Percentiles rank a stretch among this genome's conserved stretches.
Conservation (phyloP, 495 filamentous ascomycete species). For the Ramalina intermedia region DNA sequence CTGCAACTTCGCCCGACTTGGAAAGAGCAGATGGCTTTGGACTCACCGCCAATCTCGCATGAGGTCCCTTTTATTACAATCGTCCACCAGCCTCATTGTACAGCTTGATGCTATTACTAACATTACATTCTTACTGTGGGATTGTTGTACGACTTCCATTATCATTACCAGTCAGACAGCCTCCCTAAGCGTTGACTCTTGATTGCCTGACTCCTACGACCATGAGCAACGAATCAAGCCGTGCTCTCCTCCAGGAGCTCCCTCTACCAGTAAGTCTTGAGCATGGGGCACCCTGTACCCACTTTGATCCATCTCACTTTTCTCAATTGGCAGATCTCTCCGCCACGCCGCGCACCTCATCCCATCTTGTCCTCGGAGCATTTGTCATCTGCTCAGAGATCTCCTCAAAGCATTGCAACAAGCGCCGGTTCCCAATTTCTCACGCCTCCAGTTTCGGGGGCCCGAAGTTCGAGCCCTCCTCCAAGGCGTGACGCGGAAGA, state of each 20-base stretch:
- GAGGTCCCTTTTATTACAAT: too few species aligned
- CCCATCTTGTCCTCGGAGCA: not conserved
- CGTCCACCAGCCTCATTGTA: too few species aligned
- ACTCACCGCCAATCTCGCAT: too few species aligned
- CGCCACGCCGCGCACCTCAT: not conserved
- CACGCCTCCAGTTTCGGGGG: constrained; percentile 5
- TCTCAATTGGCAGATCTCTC: not conserved
- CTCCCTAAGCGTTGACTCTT: not conserved
- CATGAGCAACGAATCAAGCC: not conserved
- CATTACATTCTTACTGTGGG: too few species aligned
- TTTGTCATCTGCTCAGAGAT: constrained; percentile 2
- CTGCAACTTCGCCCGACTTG: too few species aligned
- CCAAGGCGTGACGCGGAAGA: constrained; percentile 9
- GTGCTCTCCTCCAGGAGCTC: not conserved
- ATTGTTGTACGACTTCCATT: not conserved
- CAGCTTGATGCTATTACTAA: too few species aligned
- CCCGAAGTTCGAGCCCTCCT: constrained; percentile 9
- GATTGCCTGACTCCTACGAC: not conserved
- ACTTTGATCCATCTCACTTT: not conserved
- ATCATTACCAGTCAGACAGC: not conserved
- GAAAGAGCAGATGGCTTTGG: too few species aligned
- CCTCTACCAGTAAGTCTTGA: not conserved
- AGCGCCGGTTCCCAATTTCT: constrained; percentile 8
- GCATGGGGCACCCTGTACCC: not conserved
- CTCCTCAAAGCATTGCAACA: constrained; percentile 5